Evolutionary conservation across 345 rosid genomes (phyloP), one percentile per base, ranked within the genome.

Genomic region (Heritiera fomes): DNA sequence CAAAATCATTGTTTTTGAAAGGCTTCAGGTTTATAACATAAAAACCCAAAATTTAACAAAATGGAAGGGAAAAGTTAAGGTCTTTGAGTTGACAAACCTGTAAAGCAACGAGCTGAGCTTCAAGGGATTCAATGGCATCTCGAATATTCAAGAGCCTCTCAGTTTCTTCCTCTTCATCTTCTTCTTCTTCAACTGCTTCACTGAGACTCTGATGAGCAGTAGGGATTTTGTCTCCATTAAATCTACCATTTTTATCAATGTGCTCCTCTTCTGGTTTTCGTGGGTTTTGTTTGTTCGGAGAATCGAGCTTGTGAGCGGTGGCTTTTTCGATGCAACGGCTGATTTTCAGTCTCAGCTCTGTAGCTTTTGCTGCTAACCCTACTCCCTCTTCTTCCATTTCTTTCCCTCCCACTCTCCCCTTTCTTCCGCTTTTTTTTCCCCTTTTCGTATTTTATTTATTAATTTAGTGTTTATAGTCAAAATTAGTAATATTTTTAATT

Each of bases 61-160:
- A 34, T 34, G 38, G 38, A 34, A 34, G 38, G 3, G 38, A 34
- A 34, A 34, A 34, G 38, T 34, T 34, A 34, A 34, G 38, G 1
- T 34, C 3, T 34, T 34, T 34, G 38, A 34, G 38, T 34, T 34
- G 38, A 40, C 76, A 84, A 77, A 93, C 97, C 97, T 90, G 94
- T 83, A 93, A 84, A 78, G 86, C 75, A 79, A 90, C 83, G 75
- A 93, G 97, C 88, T 95, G 98, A 61, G 90, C 76, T 80, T 95
- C 97, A 49, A 95, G 91, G 49, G 92, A 85, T 76, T 95, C 96
- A 41, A 95, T 83, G 56, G 94, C 92, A 71, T 91, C 96, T 56
- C 87, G 88, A 28, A 95, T 93, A 71, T 82, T 86, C 88, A 90
- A 80, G 69, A 95, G 93, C 78, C 90, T 87, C 80, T 86, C 95